A percentile compares a stretch with the other conserved stretches of the same genome.
phyloP scores from a whole-genome alignment of 2,329 filamentous ascomycete species.

The Colletotrichum chrysophilum region DNA sequence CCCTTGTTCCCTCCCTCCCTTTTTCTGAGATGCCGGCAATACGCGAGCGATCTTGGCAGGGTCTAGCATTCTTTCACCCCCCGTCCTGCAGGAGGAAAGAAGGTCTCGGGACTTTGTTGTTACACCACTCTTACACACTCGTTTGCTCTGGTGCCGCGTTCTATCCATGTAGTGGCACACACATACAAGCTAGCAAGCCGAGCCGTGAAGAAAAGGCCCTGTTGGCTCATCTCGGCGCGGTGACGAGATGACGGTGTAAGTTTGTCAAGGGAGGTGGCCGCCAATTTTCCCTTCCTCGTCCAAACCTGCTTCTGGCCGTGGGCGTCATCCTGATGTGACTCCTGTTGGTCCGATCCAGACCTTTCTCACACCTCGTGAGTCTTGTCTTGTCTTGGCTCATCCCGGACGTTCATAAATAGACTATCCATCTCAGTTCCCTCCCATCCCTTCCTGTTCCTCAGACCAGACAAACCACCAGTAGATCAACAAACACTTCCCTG shows the following conservation, averaged over 20 bases:
- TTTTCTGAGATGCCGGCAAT: background rate
- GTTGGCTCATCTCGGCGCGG: slow-evolving; percentile 3
- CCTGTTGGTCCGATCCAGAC: background rate
- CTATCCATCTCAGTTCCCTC: background rate
- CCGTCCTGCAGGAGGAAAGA: background rate
- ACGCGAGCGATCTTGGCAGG: slow-evolving; percentile 11
- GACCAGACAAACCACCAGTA: background rate
- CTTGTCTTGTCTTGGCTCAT: background rate
- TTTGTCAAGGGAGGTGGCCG: background rate
- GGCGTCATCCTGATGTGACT: slow-evolving; percentile 10
- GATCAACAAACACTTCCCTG: background rate
- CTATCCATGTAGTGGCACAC: background rate
- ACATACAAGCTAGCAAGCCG: background rate
- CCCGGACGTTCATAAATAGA: slow-evolving; percentile 18
- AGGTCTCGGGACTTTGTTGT: background rate
- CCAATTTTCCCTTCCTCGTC: background rate
- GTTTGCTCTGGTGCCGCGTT: background rate
- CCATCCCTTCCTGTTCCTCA: background rate
- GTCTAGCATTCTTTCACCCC: background rate
- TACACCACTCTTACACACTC: background rate
- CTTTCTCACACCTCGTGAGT: background rate
- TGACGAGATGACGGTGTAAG: slow-evolving; percentile 13
- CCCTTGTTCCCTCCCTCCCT: background rate
- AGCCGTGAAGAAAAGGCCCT: background rate
- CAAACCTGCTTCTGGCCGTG: slow-evolving; percentile 17